Evolutionary conservation across 257 asterid genomes (phyloP).

Genomic region (Nyctanthes arbortristis): DNA sequence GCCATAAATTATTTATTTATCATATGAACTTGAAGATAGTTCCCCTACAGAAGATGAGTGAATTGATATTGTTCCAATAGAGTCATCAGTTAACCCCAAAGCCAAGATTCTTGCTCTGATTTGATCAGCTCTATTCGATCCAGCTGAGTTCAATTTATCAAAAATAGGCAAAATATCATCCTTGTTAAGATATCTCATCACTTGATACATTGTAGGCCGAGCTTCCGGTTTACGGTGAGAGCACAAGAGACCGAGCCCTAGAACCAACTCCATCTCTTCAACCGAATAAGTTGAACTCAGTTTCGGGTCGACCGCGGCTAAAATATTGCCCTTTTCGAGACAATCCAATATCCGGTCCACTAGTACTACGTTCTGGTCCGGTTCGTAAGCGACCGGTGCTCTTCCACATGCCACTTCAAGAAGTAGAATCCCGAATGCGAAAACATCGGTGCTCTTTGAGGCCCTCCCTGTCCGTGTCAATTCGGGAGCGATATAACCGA

Average conservation of each 20-base stretch:
- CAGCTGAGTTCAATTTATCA: constrained; percentile 18
- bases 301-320: constrained; percentile 34
- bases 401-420: constrained; percentile 76
- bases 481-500: constrained; percentile 88
- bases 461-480: constrained; percentile 61
- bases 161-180: constrained; percentile 25
- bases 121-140: constrained; percentile 16
- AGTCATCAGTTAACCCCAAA: not conserved
- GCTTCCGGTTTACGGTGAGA: constrained; percentile 30
- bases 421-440: constrained; percentile 65
- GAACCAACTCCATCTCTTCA: constrained; percentile 35
- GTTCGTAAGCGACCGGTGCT: constrained; percentile 44
- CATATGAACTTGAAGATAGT: no score
- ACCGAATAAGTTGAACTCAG: constrained; percentile 21
- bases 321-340: constrained; percentile 22
- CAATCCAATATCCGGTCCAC: constrained; percentile 71
- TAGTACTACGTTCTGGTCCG: constrained; percentile 39
- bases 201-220: constrained; percentile 39
- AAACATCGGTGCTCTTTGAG: constrained; percentile 62
- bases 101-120: constrained; percentile 16
- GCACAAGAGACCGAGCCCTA: constrained; percentile 41
- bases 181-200: constrained; percentile 29
- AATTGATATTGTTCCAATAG: no score
- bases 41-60: no score
- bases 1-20: no score